Evolutionary conservation across 148 eudicot species (phyloP), one percentile per base, ranked within the genome.

Genomic region (Rhododendron mucronatum): DNA sequence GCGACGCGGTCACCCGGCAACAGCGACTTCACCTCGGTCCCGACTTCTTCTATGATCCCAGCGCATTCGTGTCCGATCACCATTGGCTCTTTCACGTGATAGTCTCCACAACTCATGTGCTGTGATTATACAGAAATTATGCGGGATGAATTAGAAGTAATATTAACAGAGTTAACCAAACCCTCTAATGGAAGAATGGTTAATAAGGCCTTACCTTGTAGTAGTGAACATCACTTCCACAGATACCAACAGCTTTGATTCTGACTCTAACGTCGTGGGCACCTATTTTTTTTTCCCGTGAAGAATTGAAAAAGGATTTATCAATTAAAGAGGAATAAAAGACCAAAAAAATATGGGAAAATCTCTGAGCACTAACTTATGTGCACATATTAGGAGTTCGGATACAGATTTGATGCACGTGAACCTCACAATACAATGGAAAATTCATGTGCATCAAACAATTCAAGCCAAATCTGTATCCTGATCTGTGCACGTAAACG

Each of bases 201-300:
- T 23, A 65, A 8, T 0, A n/a, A 26, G 73, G 73, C 73, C 73
- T 35, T 30, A 95, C 99, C 99, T 95, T 95, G 88, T 94, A 95
- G 85, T 93, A 95, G 89, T 95, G 98, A 92, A 97, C 98, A 93
- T 97, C 99, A 89, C 99, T 97, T 82, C 98, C 99, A 89, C 99
- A 97, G 14, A 97, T 97, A 67, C 99, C 99, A 83, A 97, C 99
- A 88, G 99, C 98, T 91, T 97, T 97, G 96, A 97, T 97, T 84
- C 90, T 93, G 4, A 97, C 93, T 90, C 92, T 93, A 78, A 93
- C 98, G 93, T 97, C 98, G 91, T 93, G 90, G 53, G 95, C 95
- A 75, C 99, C 99, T 96, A 78, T 2, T 53, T 6, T 53, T 53
- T 59, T 12, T 76, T n/a, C 41, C 28, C 35, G 50, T 82, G n/a